A percentile compares a stretch with the other conserved stretches of the same genome.
These are phyloP conservation scores for Pistacia atlantica DNA, from an alignment of 345 rosid genomes.

Conservation along the genomic window DNA sequence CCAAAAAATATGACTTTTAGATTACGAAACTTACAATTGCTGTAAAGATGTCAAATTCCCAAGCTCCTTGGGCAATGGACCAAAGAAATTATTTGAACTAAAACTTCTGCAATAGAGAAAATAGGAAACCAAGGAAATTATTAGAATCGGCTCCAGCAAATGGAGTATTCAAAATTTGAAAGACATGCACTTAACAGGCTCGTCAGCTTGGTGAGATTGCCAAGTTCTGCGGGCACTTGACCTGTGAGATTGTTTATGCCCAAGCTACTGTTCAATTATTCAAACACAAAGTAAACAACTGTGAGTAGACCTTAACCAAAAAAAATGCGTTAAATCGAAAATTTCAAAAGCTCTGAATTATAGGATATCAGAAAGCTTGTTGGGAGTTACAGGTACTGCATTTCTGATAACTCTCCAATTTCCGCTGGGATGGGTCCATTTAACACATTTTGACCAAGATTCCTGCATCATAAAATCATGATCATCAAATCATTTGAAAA, in stretches of 20 bases:
- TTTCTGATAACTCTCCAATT: conserved; percentile 44
- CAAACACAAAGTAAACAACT: conserved; percentile 21
- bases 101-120: conserved; percentile 42
- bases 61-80: conserved; percentile 46
- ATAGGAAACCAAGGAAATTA: not conserved
- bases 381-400: conserved; percentile 57
- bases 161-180: not conserved
- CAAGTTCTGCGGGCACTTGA: conserved; percentile 51
- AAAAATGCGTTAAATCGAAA: not conserved
- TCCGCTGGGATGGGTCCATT: conserved; percentile 51
- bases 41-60: conserved; percentile 50
- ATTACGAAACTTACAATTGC: conserved; percentile 45
- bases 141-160: not conserved
- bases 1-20: not conserved
- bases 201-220: conserved; percentile 51
- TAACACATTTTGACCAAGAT: conserved; percentile 54
- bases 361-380: not conserved
- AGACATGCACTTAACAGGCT: conserved; percentile 45
- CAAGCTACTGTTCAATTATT: conserved; percentile 46
- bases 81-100: conserved; percentile 57
- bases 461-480: conserved; percentile 34
- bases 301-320: conserved; percentile 4
- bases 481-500: conserved; percentile 3
- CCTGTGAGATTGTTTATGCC: conserved; percentile 65
- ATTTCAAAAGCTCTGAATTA: not conserved